Conservation (phyloP, 2,329 filamentous ascomycete genomes). For the Pestalotiopsis sp. region DNA sequence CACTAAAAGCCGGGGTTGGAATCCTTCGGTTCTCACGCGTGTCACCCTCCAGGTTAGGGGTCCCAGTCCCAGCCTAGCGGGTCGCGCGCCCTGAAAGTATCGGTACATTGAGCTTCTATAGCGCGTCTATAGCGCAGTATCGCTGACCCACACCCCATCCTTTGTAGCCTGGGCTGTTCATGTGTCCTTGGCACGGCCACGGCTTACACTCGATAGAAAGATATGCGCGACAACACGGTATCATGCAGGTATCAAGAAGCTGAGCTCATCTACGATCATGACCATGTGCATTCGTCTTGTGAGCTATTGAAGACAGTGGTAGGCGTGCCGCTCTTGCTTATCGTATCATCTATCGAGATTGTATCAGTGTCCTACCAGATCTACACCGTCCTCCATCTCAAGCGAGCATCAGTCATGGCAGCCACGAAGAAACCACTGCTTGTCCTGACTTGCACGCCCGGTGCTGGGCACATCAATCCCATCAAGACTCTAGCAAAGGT, state of each 20-base stretch:
- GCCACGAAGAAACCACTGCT: conserved; percentile 3
- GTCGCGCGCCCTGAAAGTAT: too few species aligned
- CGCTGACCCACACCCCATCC: too few species aligned
- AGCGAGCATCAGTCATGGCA: background rate
- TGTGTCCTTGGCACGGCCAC: background rate
- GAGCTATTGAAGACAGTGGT: background rate
- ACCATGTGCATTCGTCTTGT: background rate
- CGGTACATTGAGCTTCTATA: too few species aligned
- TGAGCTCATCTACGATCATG: background rate
- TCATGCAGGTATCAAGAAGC: background rate
- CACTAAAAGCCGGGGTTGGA: background rate
- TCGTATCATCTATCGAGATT: background rate
- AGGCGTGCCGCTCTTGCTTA: background rate
- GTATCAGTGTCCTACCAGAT: background rate
- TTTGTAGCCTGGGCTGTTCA: background rate
- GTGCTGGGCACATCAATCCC: conserved; percentile 11
- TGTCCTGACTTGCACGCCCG: conserved; percentile 13
- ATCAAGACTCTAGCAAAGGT: conserved; percentile 12
- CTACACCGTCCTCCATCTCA: background rate
- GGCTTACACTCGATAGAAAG: background rate
- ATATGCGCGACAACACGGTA: background rate
- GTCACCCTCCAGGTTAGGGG: background rate
- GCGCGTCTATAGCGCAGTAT: too few species aligned
- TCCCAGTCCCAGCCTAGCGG: too few species aligned
- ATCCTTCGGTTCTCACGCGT: background rate